Evolutionary conservation across 2,329 filamentous ascomycete species (phyloP), one percentile per base, ranked within the genome.

Genomic region (Diplocarpon rosae): DNA sequence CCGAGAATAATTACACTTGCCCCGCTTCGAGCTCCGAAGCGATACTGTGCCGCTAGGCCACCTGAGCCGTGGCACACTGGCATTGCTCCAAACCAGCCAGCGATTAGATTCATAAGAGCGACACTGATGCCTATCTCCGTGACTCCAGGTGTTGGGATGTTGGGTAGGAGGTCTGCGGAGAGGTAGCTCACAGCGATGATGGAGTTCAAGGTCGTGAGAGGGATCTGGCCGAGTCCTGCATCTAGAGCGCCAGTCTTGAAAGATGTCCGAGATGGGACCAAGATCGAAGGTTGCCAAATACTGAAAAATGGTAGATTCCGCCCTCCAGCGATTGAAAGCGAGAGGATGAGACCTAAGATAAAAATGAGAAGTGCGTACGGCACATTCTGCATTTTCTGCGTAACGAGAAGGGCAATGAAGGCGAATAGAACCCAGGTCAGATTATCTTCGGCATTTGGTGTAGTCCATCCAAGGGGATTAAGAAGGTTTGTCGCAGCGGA

Each of bases 11-110:
- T 77, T 49, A 95, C 74, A 55, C 83, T 88, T 0, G 86, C 78
- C 9, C 90, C 90, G 47, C 85, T 93, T 38, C 90, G 80, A 4
- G 90, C 89, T 0, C 90, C 90, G 55, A 96, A 96, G 4, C 87
- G 79, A 62, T 87, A 86, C 62, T 96, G 90, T 0, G 84, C 92
- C 5, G 92, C 92, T 0, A 96, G 69, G 0, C 90, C 90, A 2
- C 90, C 90, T 0, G 87, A 87, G 5, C 90, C 90, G 61, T 96
- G 92, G 59, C 92, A 96, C 3, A 92, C 80, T 2, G 90, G 92
- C 92, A 95, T 96, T 5, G 83, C 84, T 38, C 89, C 89, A 57
- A 95, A 93, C 85, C 86, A 94, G 57, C 85, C 89, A 13, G 84
- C 83, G 1, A 83, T 62, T 3, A 95, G 67, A 60, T 96, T 96